Percentiles rank a stretch among this genome's conserved stretches.
These are phyloP conservation scores for Eucalyptus curtisii DNA, from an alignment of 345 rosid genomes.

Conservation along the genomic window DNA sequence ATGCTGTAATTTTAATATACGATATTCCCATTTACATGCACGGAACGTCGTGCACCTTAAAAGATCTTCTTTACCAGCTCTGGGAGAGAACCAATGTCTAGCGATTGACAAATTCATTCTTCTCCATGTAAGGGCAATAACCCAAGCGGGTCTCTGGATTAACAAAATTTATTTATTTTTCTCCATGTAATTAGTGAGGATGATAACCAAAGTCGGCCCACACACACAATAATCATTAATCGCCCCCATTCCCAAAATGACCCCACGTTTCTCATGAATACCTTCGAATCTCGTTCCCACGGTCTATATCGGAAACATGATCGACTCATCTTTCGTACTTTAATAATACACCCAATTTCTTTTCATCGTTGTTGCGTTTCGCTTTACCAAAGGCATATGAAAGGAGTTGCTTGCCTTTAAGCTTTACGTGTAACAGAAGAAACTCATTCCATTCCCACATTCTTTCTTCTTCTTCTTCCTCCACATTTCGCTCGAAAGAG, in stretches of 20 bases:
- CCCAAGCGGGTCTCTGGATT: not conserved
- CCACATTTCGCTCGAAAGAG: not conserved
- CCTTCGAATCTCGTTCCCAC: not conserved
- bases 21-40: too few relatives aligned
- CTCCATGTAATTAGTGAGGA: not conserved
- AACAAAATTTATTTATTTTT: not conserved
- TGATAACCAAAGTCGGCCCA: not conserved
- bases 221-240: not conserved
- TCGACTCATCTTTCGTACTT: not conserved
- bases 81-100: not conserved
- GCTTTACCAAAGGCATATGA: not conserved
- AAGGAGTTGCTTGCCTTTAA: not conserved
- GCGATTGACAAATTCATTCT: not conserved
- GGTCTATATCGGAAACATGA: not conserved
- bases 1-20: not conserved
- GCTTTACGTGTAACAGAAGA: not conserved
- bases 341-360: not conserved
- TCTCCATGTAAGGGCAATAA: not conserved
- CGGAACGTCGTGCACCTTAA: not conserved
- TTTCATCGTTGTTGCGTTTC: not conserved
- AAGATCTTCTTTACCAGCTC: not conserved
- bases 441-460: not conserved
- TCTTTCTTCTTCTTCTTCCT: not conserved
- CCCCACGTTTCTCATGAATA: not conserved
- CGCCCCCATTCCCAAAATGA: not conserved